Base-by-base conservation (phyloP, 805 yeast genomes). In the Suhomyces vadensis region DNA sequence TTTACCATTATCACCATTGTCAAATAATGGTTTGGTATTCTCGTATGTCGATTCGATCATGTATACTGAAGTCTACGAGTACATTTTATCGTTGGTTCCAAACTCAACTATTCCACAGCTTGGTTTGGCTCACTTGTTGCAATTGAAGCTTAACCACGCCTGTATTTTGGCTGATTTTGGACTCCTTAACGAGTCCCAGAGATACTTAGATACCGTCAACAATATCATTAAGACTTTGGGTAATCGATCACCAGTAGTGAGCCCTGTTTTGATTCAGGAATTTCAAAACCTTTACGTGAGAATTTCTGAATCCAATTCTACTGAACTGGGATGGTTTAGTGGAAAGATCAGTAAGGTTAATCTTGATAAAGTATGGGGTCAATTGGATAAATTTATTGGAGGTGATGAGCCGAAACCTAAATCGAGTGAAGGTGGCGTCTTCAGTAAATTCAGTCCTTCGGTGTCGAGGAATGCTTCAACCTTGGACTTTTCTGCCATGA, bases 321-420 rank as follows among this genome's bases (percentile, higher is more conserved):
- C 56, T 17, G 79, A 75, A 35, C 76, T 78, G 23, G 76, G 90
- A 4, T 91, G 97, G 97, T 77, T 90, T 51, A 84, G 87, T 16
- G 52, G 61, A 16, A 71, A 58, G 43, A 69, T 71, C 42, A 64
- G 71, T 10, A 82, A 83, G 55, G 85, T 85, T 19, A 82, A 79
- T 52, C 71, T 88, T 41, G 95, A 90, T 53, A 85, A 81, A 58
- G 83, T 89, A 42, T 88, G 96, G 96, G 92, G 94, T 8, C 91
- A 85, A 35, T 64, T 88, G 36, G 96, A 88, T 61, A 88, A 88
- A 59, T 90, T 92, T 46, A 84, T 95, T 31, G 97, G 96, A 1
- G 97, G 92, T 38, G 95, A 86, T 26, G 70, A 72, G 21, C 54
- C 67, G 0, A 63, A 66, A 5, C 53, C 65, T 4, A 58, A 61